These are phyloP conservation scores for Arthrobotrys musiformis DNA, from an alignment of 2,329 filamentous ascomycete species.

Conservation along the genomic window DNA sequence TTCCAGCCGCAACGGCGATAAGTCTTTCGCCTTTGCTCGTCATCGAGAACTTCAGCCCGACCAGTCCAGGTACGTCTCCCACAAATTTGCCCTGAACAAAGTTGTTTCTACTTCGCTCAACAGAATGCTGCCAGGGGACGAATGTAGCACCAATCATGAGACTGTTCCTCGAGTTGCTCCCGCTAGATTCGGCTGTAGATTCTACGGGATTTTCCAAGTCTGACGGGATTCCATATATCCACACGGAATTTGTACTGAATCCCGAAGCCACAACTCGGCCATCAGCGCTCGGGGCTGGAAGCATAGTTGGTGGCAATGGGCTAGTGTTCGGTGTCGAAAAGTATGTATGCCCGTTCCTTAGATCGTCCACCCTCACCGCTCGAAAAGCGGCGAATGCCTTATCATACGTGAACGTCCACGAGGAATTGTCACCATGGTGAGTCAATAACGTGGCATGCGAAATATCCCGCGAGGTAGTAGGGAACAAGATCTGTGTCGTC, in stretches of 20 bases:
- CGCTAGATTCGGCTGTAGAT: constrained; percentile 50
- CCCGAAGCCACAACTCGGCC: constrained; percentile 79
- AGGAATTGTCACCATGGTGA: constrained; percentile 72
- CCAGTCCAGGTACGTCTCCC: constrained; percentile 73
- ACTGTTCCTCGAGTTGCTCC: constrained; percentile 52
- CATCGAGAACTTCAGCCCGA: constrained; percentile 74
- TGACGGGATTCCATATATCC: constrained; percentile 81
- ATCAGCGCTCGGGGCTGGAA: constrained; percentile 75
- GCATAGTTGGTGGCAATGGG: constrained; percentile 71
- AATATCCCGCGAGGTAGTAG: constrained; percentile 80
- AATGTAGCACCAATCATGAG: constrained; percentile 56
- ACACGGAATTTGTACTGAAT: constrained; percentile 77
- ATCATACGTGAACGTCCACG: constrained; percentile 82
- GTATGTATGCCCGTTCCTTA: constrained; percentile 80
- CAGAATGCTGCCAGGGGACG: constrained; percentile 75
- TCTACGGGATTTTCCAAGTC: constrained; percentile 68
- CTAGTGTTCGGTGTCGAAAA: constrained; percentile 73
- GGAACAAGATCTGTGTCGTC: constrained; percentile 87
- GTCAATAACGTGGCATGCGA: constrained; percentile 78
- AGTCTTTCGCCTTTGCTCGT: constrained; percentile 70
- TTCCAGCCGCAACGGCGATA: constrained; percentile 77
- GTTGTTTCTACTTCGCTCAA: constrained; percentile 75
- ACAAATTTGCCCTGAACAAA: constrained; percentile 76
- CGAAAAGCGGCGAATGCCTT: constrained; percentile 80
- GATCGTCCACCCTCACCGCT: constrained; percentile 78